A percentile compares a stretch with the other conserved stretches of the same genome.
phyloP scores from a whole-genome alignment of 257 asterid genomes.

The Solanum sejunctum region DNA sequence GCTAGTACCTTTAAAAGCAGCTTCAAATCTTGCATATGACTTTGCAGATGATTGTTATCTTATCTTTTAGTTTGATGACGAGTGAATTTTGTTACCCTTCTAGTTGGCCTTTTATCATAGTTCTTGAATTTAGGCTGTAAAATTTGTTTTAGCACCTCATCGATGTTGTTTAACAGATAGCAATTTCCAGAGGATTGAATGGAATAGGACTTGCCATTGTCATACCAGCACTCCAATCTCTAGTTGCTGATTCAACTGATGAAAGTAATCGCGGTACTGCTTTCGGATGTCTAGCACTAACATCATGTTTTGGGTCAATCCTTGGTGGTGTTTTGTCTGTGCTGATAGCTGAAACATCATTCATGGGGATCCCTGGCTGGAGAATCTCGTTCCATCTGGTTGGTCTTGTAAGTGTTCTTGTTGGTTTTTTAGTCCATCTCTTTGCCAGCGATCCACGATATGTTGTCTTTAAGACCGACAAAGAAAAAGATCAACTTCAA shows the following conservation, averaged over 20 bases:
- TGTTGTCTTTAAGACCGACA: conserved; percentile 11
- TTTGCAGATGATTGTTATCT: background rate
- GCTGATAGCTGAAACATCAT: conserved; percentile 48
- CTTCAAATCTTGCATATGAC: background rate
- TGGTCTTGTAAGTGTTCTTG: conserved; percentile 46
- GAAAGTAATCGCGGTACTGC: conserved; percentile 81
- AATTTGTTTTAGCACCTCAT: background rate
- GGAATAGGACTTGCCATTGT: conserved; percentile 92
- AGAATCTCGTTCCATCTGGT: conserved; percentile 72
- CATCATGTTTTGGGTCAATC: conserved; percentile 58
- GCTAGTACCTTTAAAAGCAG: too few species aligned
- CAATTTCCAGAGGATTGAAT: conserved; percentile 79
- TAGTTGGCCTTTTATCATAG: background rate
- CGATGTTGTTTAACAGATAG: conserved; percentile 36
- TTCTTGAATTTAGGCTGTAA: background rate
- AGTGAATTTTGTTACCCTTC: background rate
- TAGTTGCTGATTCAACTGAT: conserved; percentile 83
- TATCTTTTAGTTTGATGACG: background rate
- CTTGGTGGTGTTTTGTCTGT: conserved; percentile 70
- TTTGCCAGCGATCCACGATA: conserved; percentile 67
- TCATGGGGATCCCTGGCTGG: conserved; percentile 87
- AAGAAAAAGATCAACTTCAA: conserved; percentile 12
- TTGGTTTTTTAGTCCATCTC: conserved; percentile 50
- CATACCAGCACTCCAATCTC: conserved; percentile 72
- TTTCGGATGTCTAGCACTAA: conserved; percentile 73